These are phyloP conservation scores for Ambrosiella xylebori DNA, from an alignment of 2,329 filamentous ascomycete species.

Conservation along the genomic window DNA sequence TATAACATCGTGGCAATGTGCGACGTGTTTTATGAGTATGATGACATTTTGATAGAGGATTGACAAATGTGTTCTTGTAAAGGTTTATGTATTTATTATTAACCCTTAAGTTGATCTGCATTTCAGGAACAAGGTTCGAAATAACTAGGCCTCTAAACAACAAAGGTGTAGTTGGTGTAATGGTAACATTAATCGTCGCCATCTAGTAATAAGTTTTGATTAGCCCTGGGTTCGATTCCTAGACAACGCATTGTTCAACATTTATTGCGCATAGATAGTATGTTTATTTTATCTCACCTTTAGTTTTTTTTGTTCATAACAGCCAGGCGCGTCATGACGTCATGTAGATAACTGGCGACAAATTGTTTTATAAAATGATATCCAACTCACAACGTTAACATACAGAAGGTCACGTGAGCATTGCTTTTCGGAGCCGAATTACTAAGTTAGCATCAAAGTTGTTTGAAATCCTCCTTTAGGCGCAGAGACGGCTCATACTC, in stretches of 20 bases:
- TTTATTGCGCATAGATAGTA: not conserved
- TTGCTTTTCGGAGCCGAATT: too few species aligned
- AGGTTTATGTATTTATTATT: not conserved
- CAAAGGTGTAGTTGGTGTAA: conserved; percentile 6
- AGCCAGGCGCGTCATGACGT: too few species aligned
- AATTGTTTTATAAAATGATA: too few species aligned
- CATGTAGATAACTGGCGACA: too few species aligned
- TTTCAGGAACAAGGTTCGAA: too few species aligned
- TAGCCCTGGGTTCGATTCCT: conserved; percentile 10
- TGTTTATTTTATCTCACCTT: not conserved
- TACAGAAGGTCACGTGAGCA: too few species aligned
- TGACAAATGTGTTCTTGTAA: too few species aligned
- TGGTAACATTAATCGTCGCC: conserved; percentile 10
- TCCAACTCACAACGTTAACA: too few species aligned
- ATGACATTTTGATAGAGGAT: too few species aligned
- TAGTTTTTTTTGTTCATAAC: not conserved
- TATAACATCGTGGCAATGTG: too few species aligned
- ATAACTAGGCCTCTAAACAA: not conserved
- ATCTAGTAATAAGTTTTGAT: conserved; percentile 9
- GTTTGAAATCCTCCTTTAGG: not conserved
- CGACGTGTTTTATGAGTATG: too few species aligned
- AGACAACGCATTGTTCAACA: not conserved
- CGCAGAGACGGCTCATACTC: not conserved
- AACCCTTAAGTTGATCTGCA: too few species aligned
- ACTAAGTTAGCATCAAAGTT: not conserved